Base-by-base conservation (phyloP, 257 asterid species). In the Lantana camara region DNA sequence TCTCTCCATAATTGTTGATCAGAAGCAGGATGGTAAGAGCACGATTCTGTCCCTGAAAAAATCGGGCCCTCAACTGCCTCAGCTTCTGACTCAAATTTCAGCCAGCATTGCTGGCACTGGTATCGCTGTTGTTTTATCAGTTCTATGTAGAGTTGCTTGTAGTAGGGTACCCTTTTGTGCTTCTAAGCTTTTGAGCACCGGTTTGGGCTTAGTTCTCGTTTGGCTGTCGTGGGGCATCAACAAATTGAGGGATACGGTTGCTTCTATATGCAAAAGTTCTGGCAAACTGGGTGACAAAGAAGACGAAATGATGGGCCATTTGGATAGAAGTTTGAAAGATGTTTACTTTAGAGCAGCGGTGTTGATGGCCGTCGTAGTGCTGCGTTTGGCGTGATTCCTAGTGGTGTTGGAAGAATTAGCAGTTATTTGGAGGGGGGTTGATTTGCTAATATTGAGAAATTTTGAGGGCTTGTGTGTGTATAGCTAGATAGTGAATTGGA, bases 41-140 rank as follows among this genome's bases (percentile, higher is more conserved):
- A 76, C 78, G 40, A 60, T 88, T 46, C 76, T 44, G 49, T 80
- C 90, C 15, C 64, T 88, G 67, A 88, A 82, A 77, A 85, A 72
- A 71, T 82, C 89, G 0, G 78, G 88, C 5, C 75, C 88, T 9
- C 79, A 80, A 48, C 79, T 87, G 14, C 83, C 89, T 17, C 68
- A 70, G 22, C 69, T 83, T 48, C 82, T 88, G 52, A 75, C 84
- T 53, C 86, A 76, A 19, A 68, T 77, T 38, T 85, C 96, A 4
- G 91, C 90, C 34, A 74, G 75, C 73, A 79, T 88, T 11, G 90
- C 96, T 0, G 96, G 96, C 23, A 79, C 89, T 0, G 96, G 94
- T n/a, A 73, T 88, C 27, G 94, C 96, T 42, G 80, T 88, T 47
- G 69, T 85, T 30, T 60, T 79, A 57, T 79, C 91, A 0, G 82